Evolutionary conservation across 2,329 filamentous ascomycete genomes (phyloP), one percentile per base, ranked within the genome.

Genomic region (Diaporthe humulicola): DNA sequence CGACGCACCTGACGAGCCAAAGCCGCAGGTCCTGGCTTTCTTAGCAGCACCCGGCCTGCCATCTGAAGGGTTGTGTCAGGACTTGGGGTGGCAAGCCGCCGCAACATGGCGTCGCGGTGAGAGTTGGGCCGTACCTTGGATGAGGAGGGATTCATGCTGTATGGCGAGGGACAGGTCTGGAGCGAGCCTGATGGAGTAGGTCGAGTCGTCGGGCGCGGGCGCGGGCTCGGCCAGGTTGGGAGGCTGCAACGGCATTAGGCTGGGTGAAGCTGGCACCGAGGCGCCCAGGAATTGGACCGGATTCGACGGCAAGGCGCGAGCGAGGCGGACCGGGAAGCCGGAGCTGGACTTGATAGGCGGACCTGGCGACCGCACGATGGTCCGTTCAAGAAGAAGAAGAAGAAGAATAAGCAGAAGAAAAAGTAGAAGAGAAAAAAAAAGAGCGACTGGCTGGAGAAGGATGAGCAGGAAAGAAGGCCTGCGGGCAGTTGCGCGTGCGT

Each of bases 111-210:
- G 33, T 7, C 33, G 30, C 30, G 56, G 4, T 17, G 36, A 15
- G 22, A 17, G 38, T 45, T 28, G 60, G 60, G 17, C 60, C 38
- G 74, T 81, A 86, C 85, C 84, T 73, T 80, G 76, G 30, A 85
- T 71, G 52, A 81, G 76, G 52, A 86, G 78, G 14, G 80, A 78
- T 52, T 81, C 79, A 8, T 78, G 77, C 38, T 80, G 79, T 73
- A 83, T 81, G 15, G 79, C 82, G 74, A 85, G 75, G 56, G 80
- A 80, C 76, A 79, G 81, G 73, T 80, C 80, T 58, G 76, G 81
- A 64, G 80, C 80, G 36, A 85, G 73, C 33, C 73, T 74, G 70
- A 79, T 52, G 42, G n/a, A 54, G 54, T 64, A 28, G 54, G 36
- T 17, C 17, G 64, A 48, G 64, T 36, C 25, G 33, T 19, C 45